Percentiles rank a stretch among this genome's conserved stretches.
Evolutionary conservation across 2,329 filamentous ascomycete genomes (phyloP).

Genomic region (Incumbomyces lentus): DNA sequence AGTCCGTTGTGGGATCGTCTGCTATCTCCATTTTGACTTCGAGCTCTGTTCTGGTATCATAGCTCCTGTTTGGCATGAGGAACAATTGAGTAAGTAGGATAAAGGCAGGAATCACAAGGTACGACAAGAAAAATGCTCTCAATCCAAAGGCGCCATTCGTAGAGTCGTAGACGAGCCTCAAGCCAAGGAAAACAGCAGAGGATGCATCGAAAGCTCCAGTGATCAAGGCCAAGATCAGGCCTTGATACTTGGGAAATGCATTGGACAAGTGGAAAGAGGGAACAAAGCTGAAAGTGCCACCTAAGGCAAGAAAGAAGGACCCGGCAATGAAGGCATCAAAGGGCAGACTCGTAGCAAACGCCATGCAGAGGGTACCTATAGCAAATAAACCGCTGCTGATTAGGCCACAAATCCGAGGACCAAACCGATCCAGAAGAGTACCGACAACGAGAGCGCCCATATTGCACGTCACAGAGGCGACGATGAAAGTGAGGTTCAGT

Average conservation of each 20-base stretch:
- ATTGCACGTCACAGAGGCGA: slow-evolving; percentile 79
- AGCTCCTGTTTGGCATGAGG: slow-evolving; percentile 60
- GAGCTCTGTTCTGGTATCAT: slow-evolving; percentile 70
- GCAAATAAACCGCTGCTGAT: slow-evolving; percentile 57
- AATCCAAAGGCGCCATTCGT: slow-evolving; percentile 34
- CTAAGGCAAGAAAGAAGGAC: slow-evolving; percentile 65
- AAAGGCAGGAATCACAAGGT: slow-evolving; percentile 58
- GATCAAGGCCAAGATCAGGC: slow-evolving; percentile 64
- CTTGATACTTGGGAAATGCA: slow-evolving; percentile 64
- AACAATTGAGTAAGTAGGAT: slow-evolving; percentile 56
- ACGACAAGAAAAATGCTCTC: slow-evolving; percentile 59
- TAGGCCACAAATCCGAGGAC: slow-evolving; percentile 66
- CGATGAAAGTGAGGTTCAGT: slow-evolving; percentile 88
- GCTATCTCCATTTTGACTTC: slow-evolving; percentile 54
- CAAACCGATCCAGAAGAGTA: slow-evolving; percentile 70
- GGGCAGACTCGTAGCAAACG: slow-evolving; percentile 51
- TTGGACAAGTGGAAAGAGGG: slow-evolving; percentile 75
- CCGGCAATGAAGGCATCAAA: slow-evolving; percentile 67
- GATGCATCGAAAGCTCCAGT: slow-evolving; percentile 78
- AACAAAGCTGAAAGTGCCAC: slow-evolving; percentile 71
- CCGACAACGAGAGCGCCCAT: slow-evolving; percentile 76
- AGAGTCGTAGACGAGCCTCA: slow-evolving; percentile 59
- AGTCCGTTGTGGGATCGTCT: slow-evolving; percentile 26
- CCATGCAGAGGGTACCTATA: slow-evolving; percentile 59
- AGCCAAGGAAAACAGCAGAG: slow-evolving; percentile 65